Evolutionary conservation across 2,329 filamentous ascomycete genomes (phyloP), one percentile per base, ranked within the genome.

Genomic region (Alternaria panax): DNA sequence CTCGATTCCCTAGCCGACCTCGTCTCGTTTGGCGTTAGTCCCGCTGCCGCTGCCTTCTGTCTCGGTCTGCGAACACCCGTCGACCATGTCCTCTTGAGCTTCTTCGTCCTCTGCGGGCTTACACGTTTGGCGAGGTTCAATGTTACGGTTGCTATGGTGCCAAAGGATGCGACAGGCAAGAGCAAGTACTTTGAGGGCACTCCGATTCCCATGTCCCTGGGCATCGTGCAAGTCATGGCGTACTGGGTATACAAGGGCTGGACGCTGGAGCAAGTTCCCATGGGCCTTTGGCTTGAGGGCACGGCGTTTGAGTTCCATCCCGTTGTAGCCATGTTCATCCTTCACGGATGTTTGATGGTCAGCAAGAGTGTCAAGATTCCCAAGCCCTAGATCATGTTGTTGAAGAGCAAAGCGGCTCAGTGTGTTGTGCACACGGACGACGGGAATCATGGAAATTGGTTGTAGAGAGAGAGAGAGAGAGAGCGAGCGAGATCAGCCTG

Each of bases 91-190:
- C 84, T 88, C 76, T 83, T 99, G 45, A 85, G 90, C 57, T 92
- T 94, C 80, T 99, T 98, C 80, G 93, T 98, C 43, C 90, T 99
- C 51, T 96, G 92, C 80, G 95, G 95, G 57, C 88, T 99, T 46
- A 96, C 93, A 3, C 90, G 95, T 50, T 88, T 99, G 11, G 95
- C 95, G 45, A 91, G 95, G 66, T 99, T 99, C 88, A 99, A 99
- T 79, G 95, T 99, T 51, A 98, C 95, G 11, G 93, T 95, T 36
- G 86, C 89, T 34, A 88, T 90, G 68, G 87, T 99, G 12, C 95
- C 95, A 63, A 97, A 98, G 81, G 95, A 99, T 77, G 90, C 88
- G 48, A 87, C 86, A 0, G 95, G 95, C 69, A 99, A 99, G 82
- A 92, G 91, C 60, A 87, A 91, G 75, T 99, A 96, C 81, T 99